Percentiles rank a stretch among this genome's conserved stretches.
These are phyloP conservation scores for Withania somnifera DNA, from an alignment of 305 asterid species.

Conservation along the genomic window DNA sequence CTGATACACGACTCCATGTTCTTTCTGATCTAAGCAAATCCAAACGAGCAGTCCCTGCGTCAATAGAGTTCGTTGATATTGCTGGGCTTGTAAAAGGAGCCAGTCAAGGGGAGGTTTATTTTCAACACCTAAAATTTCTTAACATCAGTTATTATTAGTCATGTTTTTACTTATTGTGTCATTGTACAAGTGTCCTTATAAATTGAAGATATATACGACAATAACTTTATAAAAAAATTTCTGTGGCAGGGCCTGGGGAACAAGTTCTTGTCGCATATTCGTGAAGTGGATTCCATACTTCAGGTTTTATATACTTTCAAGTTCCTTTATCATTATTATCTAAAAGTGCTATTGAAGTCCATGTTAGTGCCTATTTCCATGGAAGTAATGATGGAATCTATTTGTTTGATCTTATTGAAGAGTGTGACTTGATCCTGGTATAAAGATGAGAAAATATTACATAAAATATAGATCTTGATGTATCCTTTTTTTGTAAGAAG, in stretches of 20 bases:
- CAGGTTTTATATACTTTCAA: constrained; percentile 36
- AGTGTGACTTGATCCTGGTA: neutral
- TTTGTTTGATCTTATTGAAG: neutral
- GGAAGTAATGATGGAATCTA: neutral
- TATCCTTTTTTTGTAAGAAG: neutral
- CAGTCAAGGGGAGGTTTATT: constrained; percentile 91
- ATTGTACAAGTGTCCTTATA: constrained; percentile 2
- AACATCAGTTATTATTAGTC: neutral
- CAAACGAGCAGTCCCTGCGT: constrained; percentile 74
- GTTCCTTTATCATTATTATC: neutral
- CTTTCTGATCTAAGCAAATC: constrained; percentile 87
- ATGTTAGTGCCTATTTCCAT: neutral
- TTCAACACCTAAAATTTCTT: constrained; percentile 2
- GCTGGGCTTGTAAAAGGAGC: constrained; percentile 99
- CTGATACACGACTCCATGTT: constrained; percentile 73
- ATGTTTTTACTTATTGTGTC: neutral
- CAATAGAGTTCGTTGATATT: constrained; percentile 92
- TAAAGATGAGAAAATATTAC: neutral
- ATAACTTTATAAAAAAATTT: neutral
- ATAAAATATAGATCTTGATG: neutral
- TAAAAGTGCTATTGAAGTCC: neutral
- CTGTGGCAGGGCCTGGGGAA: constrained; percentile 83
- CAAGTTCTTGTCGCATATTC: constrained; percentile 87
- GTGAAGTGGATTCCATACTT: constrained; percentile 91
- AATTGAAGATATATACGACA: neutral